Percentiles rank a stretch among this genome's conserved stretches.
Evolutionary conservation across 1,284 basidiomycete species (phyloP).

Genomic region (Apiotrichum gracile): DNA sequence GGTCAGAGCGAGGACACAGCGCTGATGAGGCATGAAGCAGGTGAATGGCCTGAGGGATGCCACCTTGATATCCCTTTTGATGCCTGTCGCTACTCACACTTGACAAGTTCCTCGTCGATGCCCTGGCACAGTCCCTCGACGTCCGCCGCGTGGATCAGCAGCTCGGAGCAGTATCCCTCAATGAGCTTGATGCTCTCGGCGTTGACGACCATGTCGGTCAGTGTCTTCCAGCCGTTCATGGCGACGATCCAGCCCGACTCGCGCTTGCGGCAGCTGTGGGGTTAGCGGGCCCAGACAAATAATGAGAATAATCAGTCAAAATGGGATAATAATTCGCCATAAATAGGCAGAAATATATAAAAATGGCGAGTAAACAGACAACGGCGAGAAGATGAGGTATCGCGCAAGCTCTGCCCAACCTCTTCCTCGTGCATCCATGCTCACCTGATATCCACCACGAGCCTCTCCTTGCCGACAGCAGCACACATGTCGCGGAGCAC

Average conservation of each 20-base stretch:
- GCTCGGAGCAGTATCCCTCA: slow-evolving; percentile 63
- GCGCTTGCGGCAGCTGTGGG: slow-evolving; percentile 69
- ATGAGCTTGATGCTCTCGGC: slow-evolving; percentile 34
- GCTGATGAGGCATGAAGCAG: background rate
- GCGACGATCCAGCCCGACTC: slow-evolving; percentile 84
- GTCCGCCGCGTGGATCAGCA: slow-evolving; percentile 94
- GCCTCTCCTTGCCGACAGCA: slow-evolving; percentile 72
- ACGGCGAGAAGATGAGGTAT: background rate
- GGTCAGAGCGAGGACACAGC: background rate
- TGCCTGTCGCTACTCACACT: slow-evolving; percentile 56
- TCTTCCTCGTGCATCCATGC: slow-evolving; percentile 18
- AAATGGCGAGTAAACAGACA: no score
- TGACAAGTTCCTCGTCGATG: slow-evolving; percentile 85
- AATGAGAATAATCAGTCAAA: no score
- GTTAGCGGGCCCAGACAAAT: no score
- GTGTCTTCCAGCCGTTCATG: slow-evolving; percentile 98
- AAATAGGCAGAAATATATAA: no score
- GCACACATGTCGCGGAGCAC: slow-evolving; percentile 61
- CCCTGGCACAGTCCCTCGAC: slow-evolving; percentile 97
- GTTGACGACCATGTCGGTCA: slow-evolving; percentile 89
- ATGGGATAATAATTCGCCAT: no score
- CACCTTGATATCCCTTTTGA: no score
- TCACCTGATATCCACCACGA: slow-evolving; percentile 93
- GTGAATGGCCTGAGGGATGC: no score
- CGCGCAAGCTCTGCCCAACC: no score